Percentiles rank a stretch among this genome's conserved stretches.
These are phyloP conservation scores for Cicer chorassanicum DNA, from an alignment of 306 rosid genomes.

Conservation along the genomic window DNA sequence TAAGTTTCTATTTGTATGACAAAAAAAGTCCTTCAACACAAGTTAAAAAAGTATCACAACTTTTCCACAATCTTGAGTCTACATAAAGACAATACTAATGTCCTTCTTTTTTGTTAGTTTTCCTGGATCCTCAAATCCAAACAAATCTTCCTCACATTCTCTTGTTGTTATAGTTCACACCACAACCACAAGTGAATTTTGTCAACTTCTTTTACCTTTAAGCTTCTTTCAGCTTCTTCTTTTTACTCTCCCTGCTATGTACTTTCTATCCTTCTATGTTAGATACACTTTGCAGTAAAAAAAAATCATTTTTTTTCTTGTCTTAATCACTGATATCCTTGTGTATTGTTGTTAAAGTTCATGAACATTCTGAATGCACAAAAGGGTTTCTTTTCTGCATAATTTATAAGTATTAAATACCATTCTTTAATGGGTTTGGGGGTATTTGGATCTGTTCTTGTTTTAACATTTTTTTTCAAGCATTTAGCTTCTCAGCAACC, in stretches of 20 bases:
- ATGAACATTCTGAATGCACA: slow-evolving; percentile 35
- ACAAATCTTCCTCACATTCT: slow-evolving; percentile 62
- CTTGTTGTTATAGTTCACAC: slow-evolving; percentile 49
- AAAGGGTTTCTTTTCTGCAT: slow-evolving; percentile 37
- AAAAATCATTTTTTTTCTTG: background rate
- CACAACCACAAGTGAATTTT: slow-evolving; percentile 42
- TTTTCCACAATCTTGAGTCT: slow-evolving; percentile 44
- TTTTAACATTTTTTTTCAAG: slow-evolving; percentile 67
- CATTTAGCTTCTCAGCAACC: slow-evolving; percentile 78
- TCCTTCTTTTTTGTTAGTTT: slow-evolving; percentile 48
- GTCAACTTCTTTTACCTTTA: slow-evolving; percentile 1
- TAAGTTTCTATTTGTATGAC: background rate
- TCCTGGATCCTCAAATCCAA: slow-evolving; percentile 48
- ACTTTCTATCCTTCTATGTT: slow-evolving; percentile 26
- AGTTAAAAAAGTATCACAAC: slow-evolving; percentile 43
- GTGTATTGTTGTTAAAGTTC: background rate
- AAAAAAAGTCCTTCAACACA: slow-evolving; percentile 39
- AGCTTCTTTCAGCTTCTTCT: slow-evolving; percentile 13
- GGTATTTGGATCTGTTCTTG: slow-evolving; percentile 62
- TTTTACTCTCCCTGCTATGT: slow-evolving; percentile 6
- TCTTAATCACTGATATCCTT: background rate
- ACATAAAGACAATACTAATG: slow-evolving; percentile 51
- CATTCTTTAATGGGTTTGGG: slow-evolving; percentile 67
- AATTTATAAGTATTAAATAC: slow-evolving; percentile 21
- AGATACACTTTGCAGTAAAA: slow-evolving; percentile 41